Evolutionary conservation across 345 rosid species (phyloP), one percentile per base, ranked within the genome.

Genomic region (Brassica nigra): DNA sequence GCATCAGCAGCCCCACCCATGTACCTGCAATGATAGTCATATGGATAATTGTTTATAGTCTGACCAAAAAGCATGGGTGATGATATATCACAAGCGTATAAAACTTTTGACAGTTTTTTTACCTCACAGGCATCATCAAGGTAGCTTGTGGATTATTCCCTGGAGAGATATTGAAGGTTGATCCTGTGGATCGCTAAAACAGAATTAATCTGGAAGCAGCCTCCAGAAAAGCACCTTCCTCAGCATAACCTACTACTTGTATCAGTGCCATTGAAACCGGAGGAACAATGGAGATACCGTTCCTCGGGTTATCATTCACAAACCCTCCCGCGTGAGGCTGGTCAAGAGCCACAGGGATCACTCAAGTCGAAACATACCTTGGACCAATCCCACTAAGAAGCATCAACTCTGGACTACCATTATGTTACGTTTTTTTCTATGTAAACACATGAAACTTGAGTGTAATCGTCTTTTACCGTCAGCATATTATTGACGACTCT

Each of bases 101-200:
- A 31, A n/a, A 62, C 0, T 62, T 23, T 47, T 31, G 52, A 39
- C 44, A 7, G 34, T 16, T 37, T 70, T 77, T 47, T 70, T 77
- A 88, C 96, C 93, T 90, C 30, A 95, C 97, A 55, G 92, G 90
- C 99, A 92, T 95, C 97, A 95, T 91, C 78, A 95, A 58, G 30
- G 95, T 91, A 8, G 99, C 99, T 81, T 95, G 99, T 42, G 99
- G 99, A 80, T 95, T 95, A 47, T 97, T 95, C 49, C 97, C 97
- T 0, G 95, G 97, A 5, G 97, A 92, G 66, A 18, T 18, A 14
- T 74, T 73, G 55, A 91, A 88, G 0, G 91, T 89, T 11, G 36
- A 75, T 92, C 99, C 49, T 80, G 77, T 14, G 89, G 92, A 75
- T 86, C 83, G 75, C 88, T 86, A 76, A 95, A 68, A 84, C 86